A percentile compares a stretch with the other conserved stretches of the same genome.
Conservation (phyloP, 2,329 filamentous ascomycete species). For the Aspergillus aculeatinus region DNA sequence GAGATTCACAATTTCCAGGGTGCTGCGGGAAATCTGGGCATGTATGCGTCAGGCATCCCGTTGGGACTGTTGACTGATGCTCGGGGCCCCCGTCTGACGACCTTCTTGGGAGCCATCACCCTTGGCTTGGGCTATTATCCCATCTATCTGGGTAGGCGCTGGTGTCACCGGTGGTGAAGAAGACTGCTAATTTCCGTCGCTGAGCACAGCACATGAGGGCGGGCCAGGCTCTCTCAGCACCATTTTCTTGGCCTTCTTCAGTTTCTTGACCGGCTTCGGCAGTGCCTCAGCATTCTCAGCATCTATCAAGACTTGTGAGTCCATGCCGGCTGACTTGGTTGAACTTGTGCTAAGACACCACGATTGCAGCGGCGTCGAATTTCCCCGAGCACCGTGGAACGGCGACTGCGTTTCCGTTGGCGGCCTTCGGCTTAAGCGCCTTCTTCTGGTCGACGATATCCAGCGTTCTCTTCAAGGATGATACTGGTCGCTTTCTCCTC, state of each 20-base stretch:
- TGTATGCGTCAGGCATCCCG: slow-evolving; percentile 89
- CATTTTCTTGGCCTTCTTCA: slow-evolving; percentile 71
- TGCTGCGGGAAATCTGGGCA: slow-evolving; percentile 65
- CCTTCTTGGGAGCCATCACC: slow-evolving; percentile 70
- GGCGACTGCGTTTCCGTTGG: slow-evolving; percentile 88
- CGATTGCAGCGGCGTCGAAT: slow-evolving; percentile 70
- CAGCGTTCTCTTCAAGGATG: slow-evolving; percentile 73
- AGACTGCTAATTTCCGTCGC: slow-evolving; percentile 14
- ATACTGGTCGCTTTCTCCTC: slow-evolving; percentile 77
- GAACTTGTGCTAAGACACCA: slow-evolving; percentile 10
- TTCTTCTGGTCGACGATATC: slow-evolving; percentile 91
- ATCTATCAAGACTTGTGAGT: slow-evolving; percentile 70
- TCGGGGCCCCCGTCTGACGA: slow-evolving; percentile 75
- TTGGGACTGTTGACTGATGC: slow-evolving; percentile 84
- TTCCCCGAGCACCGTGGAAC: slow-evolving; percentile 90
- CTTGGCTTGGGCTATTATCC: slow-evolving; percentile 83
- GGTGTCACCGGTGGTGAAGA: not conserved
- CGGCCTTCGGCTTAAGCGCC: slow-evolving; percentile 90
- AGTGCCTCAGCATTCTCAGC: slow-evolving; percentile 89
- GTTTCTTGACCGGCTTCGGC: slow-evolving; percentile 81
- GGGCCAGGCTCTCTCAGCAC: slow-evolving; percentile 61
- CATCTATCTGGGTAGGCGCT: slow-evolving; percentile 59
- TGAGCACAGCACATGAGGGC: slow-evolving; percentile 64
- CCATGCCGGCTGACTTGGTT: not conserved
- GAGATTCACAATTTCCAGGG: slow-evolving; percentile 45